Evolutionary conservation across 2,329 filamentous ascomycete genomes (phyloP).

Genomic region (Neofusicoccum umdonicola): DNA sequence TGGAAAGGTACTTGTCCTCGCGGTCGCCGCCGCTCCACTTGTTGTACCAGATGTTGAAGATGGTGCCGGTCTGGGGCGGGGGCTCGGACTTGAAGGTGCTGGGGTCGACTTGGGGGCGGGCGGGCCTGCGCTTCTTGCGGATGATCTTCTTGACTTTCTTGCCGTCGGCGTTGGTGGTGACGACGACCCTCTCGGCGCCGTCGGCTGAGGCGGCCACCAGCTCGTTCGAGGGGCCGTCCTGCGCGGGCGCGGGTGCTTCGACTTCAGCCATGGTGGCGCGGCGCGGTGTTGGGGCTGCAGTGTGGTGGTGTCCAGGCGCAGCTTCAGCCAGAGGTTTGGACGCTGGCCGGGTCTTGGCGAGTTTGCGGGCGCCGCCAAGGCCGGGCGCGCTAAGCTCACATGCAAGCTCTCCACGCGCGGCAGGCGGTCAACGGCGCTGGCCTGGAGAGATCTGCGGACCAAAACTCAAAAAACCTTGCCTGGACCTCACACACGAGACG

Average conservation of each 20-base stretch:
- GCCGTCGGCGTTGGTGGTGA: slow-evolving; percentile 37
- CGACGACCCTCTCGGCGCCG: slow-evolving; percentile 22
- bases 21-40: slow-evolving; percentile 96
- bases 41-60: slow-evolving; percentile 85
- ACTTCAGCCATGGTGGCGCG: slow-evolving; percentile 9
- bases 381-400: neutral
- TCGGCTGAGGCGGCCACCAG: neutral
- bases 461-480: neutral
- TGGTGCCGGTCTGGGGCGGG: slow-evolving; percentile 83
- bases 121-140: slow-evolving; percentile 84
- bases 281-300: neutral
- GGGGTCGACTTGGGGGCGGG: slow-evolving; percentile 85
- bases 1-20: slow-evolving; percentile 84
- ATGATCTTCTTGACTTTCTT: slow-evolving; percentile 88
- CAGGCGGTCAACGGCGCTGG: neutral
- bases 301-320: neutral
- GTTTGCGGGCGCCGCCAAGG: neutral
- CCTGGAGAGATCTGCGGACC: neutral
- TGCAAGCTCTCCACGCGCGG: neutral
- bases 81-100: slow-evolving; percentile 78
- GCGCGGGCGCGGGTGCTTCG: neutral
- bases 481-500: neutral
- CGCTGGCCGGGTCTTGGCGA: neutral
- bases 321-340: too few relatives aligned
- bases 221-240: neutral